Percentiles rank a stretch among this genome's conserved stretches.
Evolutionary conservation across 2,329 filamentous ascomycete genomes (phyloP).

Genomic region (Sclerotinia nivalis): DNA sequence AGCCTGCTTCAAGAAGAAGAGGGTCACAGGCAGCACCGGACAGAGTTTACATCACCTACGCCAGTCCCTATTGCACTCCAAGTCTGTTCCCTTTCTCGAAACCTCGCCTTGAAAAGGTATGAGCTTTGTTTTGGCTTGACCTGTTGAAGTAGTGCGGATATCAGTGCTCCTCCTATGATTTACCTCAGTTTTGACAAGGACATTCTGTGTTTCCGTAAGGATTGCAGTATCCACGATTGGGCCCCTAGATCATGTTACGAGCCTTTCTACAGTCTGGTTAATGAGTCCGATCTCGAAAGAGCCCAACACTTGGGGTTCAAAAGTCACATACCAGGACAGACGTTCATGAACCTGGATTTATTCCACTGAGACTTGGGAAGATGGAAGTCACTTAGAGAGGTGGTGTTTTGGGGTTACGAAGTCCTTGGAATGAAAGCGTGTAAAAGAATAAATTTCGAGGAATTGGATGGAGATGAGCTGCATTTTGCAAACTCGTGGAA

Average conservation of each 20-base stretch:
- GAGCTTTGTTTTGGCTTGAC: conserved; percentile 3
- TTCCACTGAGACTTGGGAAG: neutral
- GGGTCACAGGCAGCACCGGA: neutral
- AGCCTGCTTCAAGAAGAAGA: neutral
- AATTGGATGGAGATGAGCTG: neutral
- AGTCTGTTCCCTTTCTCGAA: neutral
- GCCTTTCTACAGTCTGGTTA: neutral
- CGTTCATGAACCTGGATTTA: neutral
- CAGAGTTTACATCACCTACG: neutral
- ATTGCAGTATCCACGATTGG: neutral
- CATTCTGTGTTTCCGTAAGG: neutral
- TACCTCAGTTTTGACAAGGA: neutral
- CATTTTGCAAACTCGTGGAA: neutral
- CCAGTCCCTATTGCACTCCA: neutral
- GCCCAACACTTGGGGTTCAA: neutral
- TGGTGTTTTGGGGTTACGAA: neutral
- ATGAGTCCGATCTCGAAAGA: neutral
- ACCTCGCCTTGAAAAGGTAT: neutral
- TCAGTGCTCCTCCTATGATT: neutral
- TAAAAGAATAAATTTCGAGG: neutral
- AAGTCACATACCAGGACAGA: neutral
- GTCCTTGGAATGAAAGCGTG: no score
- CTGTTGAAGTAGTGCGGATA: neutral
- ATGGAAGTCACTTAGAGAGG: neutral
- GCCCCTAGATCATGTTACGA: neutral